These are phyloP conservation scores for Phaeolepiota aurea DNA, from an alignment of 768 basidiomycete species.

Conservation along the genomic window DNA sequence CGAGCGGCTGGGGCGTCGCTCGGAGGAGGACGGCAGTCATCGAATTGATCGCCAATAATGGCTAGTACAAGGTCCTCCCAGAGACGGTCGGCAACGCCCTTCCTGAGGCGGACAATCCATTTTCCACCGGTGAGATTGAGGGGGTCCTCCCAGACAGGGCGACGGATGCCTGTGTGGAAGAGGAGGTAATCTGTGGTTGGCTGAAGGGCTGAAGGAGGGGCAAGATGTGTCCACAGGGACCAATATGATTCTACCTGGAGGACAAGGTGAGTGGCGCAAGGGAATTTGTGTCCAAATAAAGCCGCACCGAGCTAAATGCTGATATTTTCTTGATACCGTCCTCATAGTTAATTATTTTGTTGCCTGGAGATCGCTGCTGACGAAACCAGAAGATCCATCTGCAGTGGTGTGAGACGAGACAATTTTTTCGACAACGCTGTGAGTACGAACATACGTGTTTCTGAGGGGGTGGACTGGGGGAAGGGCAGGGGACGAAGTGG, in stretches of 20 bases:
- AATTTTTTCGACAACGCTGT: slow-evolving; percentile 12
- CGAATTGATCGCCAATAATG: slow-evolving; percentile 86
- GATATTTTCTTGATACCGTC: slow-evolving; percentile 92
- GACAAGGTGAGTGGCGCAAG: slow-evolving; percentile 6
- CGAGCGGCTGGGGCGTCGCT: slow-evolving; percentile 18
- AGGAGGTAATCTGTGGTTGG: slow-evolving; percentile 93
- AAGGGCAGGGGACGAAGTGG: slow-evolving; percentile 24
- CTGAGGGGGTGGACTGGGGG: slow-evolving; percentile 60
- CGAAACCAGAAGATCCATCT: slow-evolving; percentile 93
- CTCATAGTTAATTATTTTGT: slow-evolving; percentile 86
- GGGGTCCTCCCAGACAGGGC: slow-evolving; percentile 96
- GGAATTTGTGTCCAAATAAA: not conserved
- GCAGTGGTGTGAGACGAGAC: slow-evolving; percentile 15
- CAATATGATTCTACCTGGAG: slow-evolving; percentile 91
- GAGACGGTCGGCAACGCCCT: slow-evolving; percentile 82
- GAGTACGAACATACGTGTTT: slow-evolving; percentile 81
- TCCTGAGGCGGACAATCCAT: slow-evolving; percentile 90
- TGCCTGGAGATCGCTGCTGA: slow-evolving; percentile 83
- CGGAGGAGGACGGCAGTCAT: slow-evolving; percentile 38
- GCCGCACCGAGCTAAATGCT: slow-evolving; percentile 73
- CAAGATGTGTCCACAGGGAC: slow-evolving; percentile 88
- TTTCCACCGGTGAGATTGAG: slow-evolving; percentile 83
- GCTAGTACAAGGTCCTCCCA: slow-evolving; percentile 90
- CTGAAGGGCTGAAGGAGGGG: slow-evolving; percentile 72
- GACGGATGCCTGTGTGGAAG: slow-evolving; percentile 77